phyloP scores from a whole-genome alignment of 306 rosid genomes.

The Rubus idaeus region DNA sequence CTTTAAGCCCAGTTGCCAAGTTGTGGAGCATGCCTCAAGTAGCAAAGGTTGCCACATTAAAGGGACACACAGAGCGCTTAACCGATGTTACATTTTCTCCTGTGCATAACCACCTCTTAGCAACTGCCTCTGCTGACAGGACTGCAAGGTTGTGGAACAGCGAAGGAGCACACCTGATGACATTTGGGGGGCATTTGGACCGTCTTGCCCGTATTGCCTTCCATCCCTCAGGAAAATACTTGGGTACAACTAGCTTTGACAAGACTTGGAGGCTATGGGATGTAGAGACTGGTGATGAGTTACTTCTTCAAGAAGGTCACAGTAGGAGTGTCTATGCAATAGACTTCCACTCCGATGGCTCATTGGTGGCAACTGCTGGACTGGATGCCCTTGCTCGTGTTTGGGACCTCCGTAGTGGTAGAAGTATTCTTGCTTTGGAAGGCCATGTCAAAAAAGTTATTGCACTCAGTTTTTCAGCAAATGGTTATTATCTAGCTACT shows the following conservation, averaged over 20 bases:
- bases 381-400: conserved; percentile 85
- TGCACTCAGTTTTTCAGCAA: conserved; percentile 80
- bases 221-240: conserved; percentile 94
- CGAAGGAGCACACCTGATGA: conserved; percentile 64
- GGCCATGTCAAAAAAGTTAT: conserved; percentile 95
- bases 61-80: conserved; percentile 86
- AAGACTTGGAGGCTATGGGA: conserved; percentile 99
- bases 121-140: conserved; percentile 93
- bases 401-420: conserved; percentile 96
- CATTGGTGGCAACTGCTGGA: conserved; percentile 89
- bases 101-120: conserved; percentile 60
- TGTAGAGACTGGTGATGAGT: conserved; percentile 75
- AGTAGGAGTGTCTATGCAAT: conserved; percentile 83
- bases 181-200: conserved; percentile 90
- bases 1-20: conserved; percentile 76
- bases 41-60: conserved; percentile 54
- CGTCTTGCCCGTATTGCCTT: conserved; percentile 93
- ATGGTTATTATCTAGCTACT: conserved; percentile 86
- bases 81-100: conserved; percentile 89
- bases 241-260: conserved; percentile 95
- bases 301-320: conserved; percentile 98
- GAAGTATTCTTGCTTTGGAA: conserved; percentile 87
- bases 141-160: conserved; percentile 87
- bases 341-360: conserved; percentile 86
- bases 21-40: conserved; percentile 93